phyloP scores from a whole-genome alignment of 2,329 filamentous ascomycete species.

The Gnomoniopsis smithogilvyi region DNA sequence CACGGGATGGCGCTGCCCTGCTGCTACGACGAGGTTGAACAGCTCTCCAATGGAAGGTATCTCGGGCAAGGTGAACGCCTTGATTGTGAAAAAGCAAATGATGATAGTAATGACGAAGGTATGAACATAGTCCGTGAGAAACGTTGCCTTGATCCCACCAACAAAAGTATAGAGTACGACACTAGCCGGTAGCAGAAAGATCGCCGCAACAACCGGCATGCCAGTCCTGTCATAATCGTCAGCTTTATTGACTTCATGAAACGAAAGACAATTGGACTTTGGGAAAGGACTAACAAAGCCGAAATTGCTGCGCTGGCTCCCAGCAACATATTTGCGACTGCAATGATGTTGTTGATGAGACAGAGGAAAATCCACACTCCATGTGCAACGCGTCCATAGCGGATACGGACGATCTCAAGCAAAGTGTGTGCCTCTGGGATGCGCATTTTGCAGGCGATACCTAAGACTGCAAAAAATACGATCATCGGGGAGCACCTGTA shows the following conservation, averaged over 20 bases:
- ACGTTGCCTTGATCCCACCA: slow-evolving; percentile 38
- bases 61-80: slow-evolving; percentile 32
- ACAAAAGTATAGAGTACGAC: slow-evolving; percentile 38
- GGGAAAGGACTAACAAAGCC: slow-evolving; percentile 19
- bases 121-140: slow-evolving; percentile 51
- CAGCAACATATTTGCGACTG: slow-evolving; percentile 50
- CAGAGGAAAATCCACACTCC: slow-evolving; percentile 50
- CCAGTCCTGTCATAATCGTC: slow-evolving; percentile 3
- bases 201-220: slow-evolving; percentile 35
- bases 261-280: background rate
- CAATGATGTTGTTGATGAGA: slow-evolving; percentile 52
- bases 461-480: slow-evolving; percentile 49
- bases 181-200: slow-evolving; percentile 39
- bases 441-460: slow-evolving; percentile 49
- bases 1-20: slow-evolving; percentile 41
- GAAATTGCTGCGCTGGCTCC: slow-evolving; percentile 40
- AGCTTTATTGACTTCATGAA: background rate
- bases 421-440: slow-evolving; percentile 53
- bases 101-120: slow-evolving; percentile 53
- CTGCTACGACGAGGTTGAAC: slow-evolving; percentile 46
- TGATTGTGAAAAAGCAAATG: slow-evolving; percentile 45
- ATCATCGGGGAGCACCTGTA: slow-evolving; percentile 48
- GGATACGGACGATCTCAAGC: slow-evolving; percentile 49
- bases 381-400: slow-evolving; percentile 45
- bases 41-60: slow-evolving; percentile 45